Base-by-base conservation (phyloP, 495 filamentous ascomycete species). In the Acidiella bohemica region DNA sequence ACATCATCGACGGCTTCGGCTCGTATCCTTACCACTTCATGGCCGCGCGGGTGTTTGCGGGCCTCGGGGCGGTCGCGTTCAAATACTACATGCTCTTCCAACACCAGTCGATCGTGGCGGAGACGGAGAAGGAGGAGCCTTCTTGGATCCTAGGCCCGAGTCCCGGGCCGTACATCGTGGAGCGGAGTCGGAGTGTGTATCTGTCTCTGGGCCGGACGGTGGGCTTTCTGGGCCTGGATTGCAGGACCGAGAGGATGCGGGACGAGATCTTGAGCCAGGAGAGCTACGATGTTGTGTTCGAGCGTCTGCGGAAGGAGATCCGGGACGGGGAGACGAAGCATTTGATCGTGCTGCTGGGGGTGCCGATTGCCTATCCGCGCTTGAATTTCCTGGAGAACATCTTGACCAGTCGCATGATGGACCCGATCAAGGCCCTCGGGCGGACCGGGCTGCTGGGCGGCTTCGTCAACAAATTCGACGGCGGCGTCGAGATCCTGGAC, bases 71-170 rank as follows among this genome's bases (percentile, higher is more conserved):
- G 33, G 74, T 95, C 33, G 90, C 88, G 1, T 94, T 88, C 68
- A 97, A 96, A 56, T 95, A 95, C 54, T 97, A 97, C 53, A 76
- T 97, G 75, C 69, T 97, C 5, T 97, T 96, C 64, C 90, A 97
- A 59, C 90, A 97, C 53, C 90, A 97, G 58, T 90, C 78, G 50
- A 66, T 88, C 16, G 67, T 71, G 0, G 73, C 79, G 12, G 88
- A 95, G 59, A 79, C 73, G 1, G 75, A 86, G 47, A 62, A 72
- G 41, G 71, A 83, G 12, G 90, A 97, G 57, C 85, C 87, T 7
- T 93, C 81, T 57, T 97, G 92, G 92, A 58, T 86, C 20, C 65
- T 95, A 12, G 90, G 90, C 18, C 64, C 68, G 22, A 59, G 67
- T 13, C 81, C 78, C 9, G 90, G 90, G 6, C 92, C 92, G 11